Conservation (phyloP, 306 rosid genomes). For the Dalbergia cochinchinensis region DNA sequence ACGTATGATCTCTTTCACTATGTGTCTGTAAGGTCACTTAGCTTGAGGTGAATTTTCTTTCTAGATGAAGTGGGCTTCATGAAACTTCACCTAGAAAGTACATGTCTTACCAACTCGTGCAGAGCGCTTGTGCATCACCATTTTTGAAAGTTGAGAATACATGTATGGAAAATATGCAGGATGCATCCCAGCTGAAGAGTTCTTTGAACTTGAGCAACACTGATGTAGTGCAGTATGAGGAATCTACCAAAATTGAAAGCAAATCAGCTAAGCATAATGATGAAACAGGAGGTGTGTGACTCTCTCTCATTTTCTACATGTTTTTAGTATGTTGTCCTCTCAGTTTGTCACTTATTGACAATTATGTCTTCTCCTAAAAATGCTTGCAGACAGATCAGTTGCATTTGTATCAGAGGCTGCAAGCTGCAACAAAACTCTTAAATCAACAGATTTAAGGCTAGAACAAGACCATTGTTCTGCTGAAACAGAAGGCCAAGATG, state of each 20-base stretch:
- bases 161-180: constrained; percentile 61
- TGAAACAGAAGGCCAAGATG: constrained; percentile 45
- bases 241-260: constrained; percentile 44
- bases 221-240: constrained; percentile 48
- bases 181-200: constrained; percentile 47
- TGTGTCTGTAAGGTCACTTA: constrained; percentile 39
- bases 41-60: constrained; percentile 43
- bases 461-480: constrained; percentile 38
- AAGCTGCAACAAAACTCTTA: constrained; percentile 47
- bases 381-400: constrained; percentile 54
- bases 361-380: constrained; percentile 33
- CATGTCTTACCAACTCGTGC: constrained; percentile 59
- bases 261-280: constrained; percentile 46
- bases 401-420: constrained; percentile 48
- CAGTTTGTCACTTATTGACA: neutral
- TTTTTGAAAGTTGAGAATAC: constrained; percentile 64
- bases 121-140: constrained; percentile 66
- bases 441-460: constrained; percentile 42
- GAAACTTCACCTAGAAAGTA: constrained; percentile 51
- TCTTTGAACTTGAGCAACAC: constrained; percentile 53
- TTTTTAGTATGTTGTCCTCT: constrained; percentile 17
- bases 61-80: constrained; percentile 45
- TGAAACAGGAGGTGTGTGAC: constrained; percentile 52
- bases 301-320: constrained; percentile 34
- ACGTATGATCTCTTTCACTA: neutral